Percentiles rank a stretch among this genome's conserved stretches.
Conservation (phyloP, 2,329 filamentous ascomycete species). For the Ophiostoma novo-ulmi region DNA sequence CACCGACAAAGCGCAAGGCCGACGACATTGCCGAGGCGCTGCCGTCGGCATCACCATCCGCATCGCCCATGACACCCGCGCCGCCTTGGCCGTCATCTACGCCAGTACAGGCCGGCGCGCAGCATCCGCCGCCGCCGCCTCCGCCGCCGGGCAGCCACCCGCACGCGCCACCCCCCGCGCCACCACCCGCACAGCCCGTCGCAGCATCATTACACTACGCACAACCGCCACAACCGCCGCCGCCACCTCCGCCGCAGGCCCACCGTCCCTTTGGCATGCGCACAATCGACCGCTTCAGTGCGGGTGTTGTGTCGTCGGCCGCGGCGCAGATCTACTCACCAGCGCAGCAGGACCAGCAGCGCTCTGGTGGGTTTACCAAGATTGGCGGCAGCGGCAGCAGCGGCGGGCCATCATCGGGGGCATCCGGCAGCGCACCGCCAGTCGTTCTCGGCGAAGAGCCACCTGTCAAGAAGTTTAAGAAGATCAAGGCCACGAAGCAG, state of each 20-base stretch:
- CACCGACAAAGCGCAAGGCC: constrained; percentile 68
- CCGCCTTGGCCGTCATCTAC: constrained; percentile 18
- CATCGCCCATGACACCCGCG: background rate
- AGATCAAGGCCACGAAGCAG: constrained; percentile 85
- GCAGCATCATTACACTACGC: constrained; percentile 29
- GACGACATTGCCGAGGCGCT: constrained; percentile 54
- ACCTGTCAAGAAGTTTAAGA: constrained; percentile 74
- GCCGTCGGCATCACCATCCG: constrained; percentile 31
- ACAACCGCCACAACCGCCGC: constrained; percentile 33
- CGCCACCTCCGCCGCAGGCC: constrained; percentile 29
- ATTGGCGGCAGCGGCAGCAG: background rate
- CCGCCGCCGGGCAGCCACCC: constrained; percentile 32
- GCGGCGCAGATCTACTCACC: constrained; percentile 52
- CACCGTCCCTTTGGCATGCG: constrained; percentile 19
- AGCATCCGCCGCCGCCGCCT: background rate
- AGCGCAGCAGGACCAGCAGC: constrained; percentile 51
- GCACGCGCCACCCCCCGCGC: constrained; percentile 29
- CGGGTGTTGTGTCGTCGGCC: constrained; percentile 50
- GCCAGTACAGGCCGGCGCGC: background rate
- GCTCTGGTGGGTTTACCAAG: constrained; percentile 27
- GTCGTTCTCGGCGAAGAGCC: constrained; percentile 53
- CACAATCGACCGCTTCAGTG: constrained; percentile 32
- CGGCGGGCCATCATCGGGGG: background rate
- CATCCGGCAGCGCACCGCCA: background rate
- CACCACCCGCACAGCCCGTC: background rate